phyloP scores from a whole-genome alignment of 345 rosid genomes.

The Sisymbrium irio region DNA sequence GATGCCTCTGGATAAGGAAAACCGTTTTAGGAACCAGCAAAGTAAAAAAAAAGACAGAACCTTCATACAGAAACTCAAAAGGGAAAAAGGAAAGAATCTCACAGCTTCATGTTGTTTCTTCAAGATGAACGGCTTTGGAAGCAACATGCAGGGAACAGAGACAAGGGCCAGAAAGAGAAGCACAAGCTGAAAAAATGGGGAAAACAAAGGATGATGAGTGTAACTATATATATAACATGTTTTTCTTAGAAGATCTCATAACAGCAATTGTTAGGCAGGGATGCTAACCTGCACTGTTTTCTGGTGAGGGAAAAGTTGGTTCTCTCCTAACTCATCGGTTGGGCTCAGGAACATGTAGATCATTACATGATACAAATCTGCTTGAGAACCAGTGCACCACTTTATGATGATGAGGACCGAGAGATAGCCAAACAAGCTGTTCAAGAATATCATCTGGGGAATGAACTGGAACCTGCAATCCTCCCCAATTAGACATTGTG shows the following conservation, averaged over 20 bases:
- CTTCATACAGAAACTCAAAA: neutral
- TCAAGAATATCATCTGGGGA: constrained; percentile 92
- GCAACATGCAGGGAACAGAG: constrained; percentile 94
- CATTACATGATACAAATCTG: constrained; percentile 87
- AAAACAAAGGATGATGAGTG: neutral
- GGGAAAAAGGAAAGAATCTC: constrained; percentile 16
- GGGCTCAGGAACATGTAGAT: constrained; percentile 99
- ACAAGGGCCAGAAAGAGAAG: constrained; percentile 76
- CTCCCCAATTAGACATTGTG: neutral
- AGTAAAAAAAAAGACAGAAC: neutral
- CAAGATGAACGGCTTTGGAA: constrained; percentile 92
- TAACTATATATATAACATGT: neutral
- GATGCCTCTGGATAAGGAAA: constrained; percentile 66
- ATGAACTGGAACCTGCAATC: constrained; percentile 81
- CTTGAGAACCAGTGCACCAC: constrained; percentile 92
- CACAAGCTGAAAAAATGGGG: constrained; percentile 46
- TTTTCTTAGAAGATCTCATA: constrained; percentile 2
- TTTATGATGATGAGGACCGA: constrained; percentile 79
- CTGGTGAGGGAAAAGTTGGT: constrained; percentile 81
- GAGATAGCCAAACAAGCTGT: constrained; percentile 90
- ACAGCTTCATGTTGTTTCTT: constrained; percentile 83
- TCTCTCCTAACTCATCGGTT: constrained; percentile 87
- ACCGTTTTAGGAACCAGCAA: neutral
- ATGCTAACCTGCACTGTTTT: constrained; percentile 65
- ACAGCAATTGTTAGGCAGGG: neutral